Conservation (phyloP, 2,329 filamentous ascomycete genomes). For the Lachnellula hyalina region DNA sequence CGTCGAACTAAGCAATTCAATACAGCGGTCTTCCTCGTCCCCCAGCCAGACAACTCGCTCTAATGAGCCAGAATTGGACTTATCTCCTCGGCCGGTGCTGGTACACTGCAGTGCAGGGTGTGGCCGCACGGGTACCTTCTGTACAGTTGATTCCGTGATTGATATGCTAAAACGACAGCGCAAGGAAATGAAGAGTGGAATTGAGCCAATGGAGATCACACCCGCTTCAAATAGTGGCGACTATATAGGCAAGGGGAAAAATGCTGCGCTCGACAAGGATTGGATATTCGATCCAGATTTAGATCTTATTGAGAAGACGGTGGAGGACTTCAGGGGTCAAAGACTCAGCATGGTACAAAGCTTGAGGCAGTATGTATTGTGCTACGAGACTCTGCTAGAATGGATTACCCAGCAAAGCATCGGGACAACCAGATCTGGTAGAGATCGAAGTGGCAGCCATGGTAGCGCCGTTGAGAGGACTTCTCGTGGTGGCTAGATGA, state of each 20-base stretch:
- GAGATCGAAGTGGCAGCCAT: slow-evolving; percentile 25
- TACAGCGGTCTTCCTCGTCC: slow-evolving; percentile 49
- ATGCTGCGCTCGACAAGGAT: slow-evolving; percentile 37
- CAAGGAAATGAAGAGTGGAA: slow-evolving; percentile 31
- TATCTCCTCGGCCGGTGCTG: slow-evolving; percentile 62
- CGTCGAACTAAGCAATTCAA: slow-evolving; percentile 80
- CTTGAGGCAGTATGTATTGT: slow-evolving; percentile 86
- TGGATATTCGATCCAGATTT: slow-evolving; percentile 68
- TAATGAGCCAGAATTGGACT: slow-evolving; percentile 54
- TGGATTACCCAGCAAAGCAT: slow-evolving; percentile 55
- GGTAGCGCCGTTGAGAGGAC: background rate
- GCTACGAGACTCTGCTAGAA: slow-evolving; percentile 90
- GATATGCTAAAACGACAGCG: slow-evolving; percentile 93
- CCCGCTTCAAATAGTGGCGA: slow-evolving; percentile 12
- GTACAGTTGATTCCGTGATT: slow-evolving; percentile 90
- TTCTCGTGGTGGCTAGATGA: background rate
- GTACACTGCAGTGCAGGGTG: slow-evolving; percentile 97
- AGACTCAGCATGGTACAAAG: slow-evolving; percentile 96
- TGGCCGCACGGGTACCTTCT: slow-evolving; percentile 92
- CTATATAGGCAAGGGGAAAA: slow-evolving; percentile 22
- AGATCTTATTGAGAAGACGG: slow-evolving; percentile 80
- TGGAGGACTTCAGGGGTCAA: slow-evolving; percentile 85
- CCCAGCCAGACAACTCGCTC: slow-evolving; percentile 34
- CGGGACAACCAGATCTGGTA: slow-evolving; percentile 4
- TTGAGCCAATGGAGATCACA: slow-evolving; percentile 41